Percentiles rank a stretch among this genome's conserved stretches.
Evolutionary conservation across 1,284 basidiomycete species (phyloP).

Genomic region (Cutaneotrichosporon sp.): DNA sequence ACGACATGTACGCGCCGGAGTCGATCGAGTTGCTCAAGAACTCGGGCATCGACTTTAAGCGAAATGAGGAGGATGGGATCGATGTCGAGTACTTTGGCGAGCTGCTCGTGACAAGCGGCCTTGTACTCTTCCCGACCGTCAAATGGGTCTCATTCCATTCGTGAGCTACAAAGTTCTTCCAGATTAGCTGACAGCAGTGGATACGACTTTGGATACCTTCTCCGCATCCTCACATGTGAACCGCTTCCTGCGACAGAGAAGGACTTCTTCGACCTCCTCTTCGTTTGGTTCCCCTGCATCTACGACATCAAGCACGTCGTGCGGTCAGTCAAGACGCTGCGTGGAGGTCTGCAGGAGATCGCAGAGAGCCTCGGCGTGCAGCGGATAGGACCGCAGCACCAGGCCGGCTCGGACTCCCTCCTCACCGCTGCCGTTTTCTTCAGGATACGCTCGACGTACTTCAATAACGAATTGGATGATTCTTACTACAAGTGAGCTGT

Average conservation of each 20-base stretch:
- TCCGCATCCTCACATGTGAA: conserved; percentile 85
- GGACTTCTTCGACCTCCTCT: conserved; percentile 81
- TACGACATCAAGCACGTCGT: conserved; percentile 99
- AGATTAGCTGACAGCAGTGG: conserved; percentile 54
- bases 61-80: conserved; percentile 89
- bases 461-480: conserved; percentile 79
- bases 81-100: conserved; percentile 93
- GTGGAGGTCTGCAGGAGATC: conserved; percentile 92
- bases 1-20: conserved; percentile 98
- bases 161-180: conserved; percentile 46
- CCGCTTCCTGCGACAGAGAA: conserved; percentile 85
- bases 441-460: conserved; percentile 89
- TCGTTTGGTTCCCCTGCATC: conserved; percentile 91
- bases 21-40: conserved; percentile 91
- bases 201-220: conserved; percentile 98
- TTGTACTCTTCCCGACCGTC: conserved; percentile 83
- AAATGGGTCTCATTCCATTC: conserved; percentile 99
- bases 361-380: conserved; percentile 83
- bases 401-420: conserved; percentile 92
- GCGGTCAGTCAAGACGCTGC: conserved; percentile 78
- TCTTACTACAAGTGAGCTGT: conserved; percentile 48
- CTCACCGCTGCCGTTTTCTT: conserved; percentile 92
- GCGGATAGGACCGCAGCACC: conserved; percentile 87
- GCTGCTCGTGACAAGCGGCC: conserved; percentile 89
- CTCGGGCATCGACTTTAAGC: conserved; percentile 91